Evolutionary conservation across 768 basidiomycete genomes (phyloP), one percentile per base, ranked within the genome.

Genomic region (Psilocybe azurescens): DNA sequence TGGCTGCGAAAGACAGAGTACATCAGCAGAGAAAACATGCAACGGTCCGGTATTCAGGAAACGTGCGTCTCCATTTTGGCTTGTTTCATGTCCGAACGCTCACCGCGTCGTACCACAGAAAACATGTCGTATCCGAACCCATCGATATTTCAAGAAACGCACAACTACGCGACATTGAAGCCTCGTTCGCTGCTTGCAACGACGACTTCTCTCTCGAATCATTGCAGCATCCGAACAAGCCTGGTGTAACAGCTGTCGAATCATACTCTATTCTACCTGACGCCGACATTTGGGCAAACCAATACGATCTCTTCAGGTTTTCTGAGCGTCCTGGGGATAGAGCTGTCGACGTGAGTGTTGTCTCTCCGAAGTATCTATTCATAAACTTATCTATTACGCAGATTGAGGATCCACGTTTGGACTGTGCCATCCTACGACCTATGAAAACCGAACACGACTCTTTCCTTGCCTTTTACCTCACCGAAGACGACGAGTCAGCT

Each of bases 1-100:
- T 98, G 96, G 96, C 80, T 98, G 56, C 84, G 96, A 56, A 94
- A 92, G 73, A 97, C 95, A 0, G 95, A 95, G 69, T 96, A 97
- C 69, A 84, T 96, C 58, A 89, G 86, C 61, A 77, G 90, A 66
- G 77, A 86, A 77, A 73, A 82, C 58, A 68, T 81, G 64, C 72
- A 86, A 72, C 70, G 74, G 63, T 60, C 77, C 65, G 28, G 74
- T 69, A 59, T 70, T 29, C 81, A 84, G 44, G 91, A 93, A 72
- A 73, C 81, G 91, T 91, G 67, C 65, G 83, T 78, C 18, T 55
- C 11, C 24, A 32, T 32, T 28, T 9, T 46, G 29, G 13, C 53
- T 24, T 59, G 57, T 39, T 24, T 54, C 20, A 38, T 51, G 20
- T 28, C 20, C 13, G 39, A 39, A 24, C 41, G 30, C 46, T 59